Percentiles rank a stretch among this genome's conserved stretches.
These are phyloP conservation scores for Paramecium bursaria DNA, from an alignment of 73 alveolate species.

Conservation along the genomic window DNA sequence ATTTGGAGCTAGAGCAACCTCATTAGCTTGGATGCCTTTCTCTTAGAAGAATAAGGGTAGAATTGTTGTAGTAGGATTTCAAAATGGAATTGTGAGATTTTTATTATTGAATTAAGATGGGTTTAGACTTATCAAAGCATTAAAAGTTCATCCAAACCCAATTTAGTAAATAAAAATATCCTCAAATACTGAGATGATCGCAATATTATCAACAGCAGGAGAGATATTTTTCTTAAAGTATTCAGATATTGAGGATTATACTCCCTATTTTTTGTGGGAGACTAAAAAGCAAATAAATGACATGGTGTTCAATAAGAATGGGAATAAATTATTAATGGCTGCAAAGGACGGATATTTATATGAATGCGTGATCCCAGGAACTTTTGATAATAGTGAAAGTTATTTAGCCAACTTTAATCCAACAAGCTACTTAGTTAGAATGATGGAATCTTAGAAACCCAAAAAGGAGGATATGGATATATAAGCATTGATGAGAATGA, in stretches of 20 bases:
- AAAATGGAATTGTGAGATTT: conserved; percentile 84
- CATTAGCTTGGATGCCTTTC: conserved; percentile 80
- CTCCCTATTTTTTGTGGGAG: conserved; percentile 79
- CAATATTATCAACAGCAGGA: conserved; percentile 77
- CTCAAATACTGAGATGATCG: conserved; percentile 76
- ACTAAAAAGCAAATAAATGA: conserved; percentile 73
- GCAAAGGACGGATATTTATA: conserved; percentile 79
- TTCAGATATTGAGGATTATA: conserved; percentile 67
- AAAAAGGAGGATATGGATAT: conserved; percentile 83
- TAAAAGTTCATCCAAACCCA: conserved; percentile 84
- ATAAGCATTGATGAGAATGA: conserved; percentile 77
- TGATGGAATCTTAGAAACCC: conserved; percentile 92
- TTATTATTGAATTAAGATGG: conserved; percentile 71
- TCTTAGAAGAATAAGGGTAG: conserved; percentile 82
- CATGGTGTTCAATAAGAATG: conserved; percentile 75
- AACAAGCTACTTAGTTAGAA: conserved; percentile 71
- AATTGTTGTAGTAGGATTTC: conserved; percentile 84
- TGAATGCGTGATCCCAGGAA: conserved; percentile 66
- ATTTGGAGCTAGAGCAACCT: conserved; percentile 81
- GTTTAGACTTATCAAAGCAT: conserved; percentile 74
- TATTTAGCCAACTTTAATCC: conserved; percentile 72
- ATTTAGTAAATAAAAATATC: conserved; percentile 74
- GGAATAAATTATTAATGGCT: conserved; percentile 75
- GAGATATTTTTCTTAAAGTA: conserved; percentile 82
- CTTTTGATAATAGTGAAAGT: conserved; percentile 79